Evolutionary conservation across 805 yeast species (phyloP).

Genomic region (Kluyveromyces siamensis): DNA sequence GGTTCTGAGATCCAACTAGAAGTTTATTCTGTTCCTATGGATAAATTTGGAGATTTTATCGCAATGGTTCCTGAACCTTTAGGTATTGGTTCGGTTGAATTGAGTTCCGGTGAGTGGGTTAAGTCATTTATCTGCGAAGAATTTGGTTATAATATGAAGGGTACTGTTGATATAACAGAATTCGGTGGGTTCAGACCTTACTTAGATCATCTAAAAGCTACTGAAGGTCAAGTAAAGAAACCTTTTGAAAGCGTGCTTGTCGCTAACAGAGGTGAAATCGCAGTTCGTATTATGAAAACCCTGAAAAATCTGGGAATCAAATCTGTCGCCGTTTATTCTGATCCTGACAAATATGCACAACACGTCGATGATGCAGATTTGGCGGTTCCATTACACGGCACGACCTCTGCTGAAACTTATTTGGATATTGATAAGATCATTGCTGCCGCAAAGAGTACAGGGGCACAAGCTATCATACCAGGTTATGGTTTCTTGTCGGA

Average conservation of each 20-base stretch:
- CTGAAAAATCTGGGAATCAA: slow-evolving; percentile 69
- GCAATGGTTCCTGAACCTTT: slow-evolving; percentile 88
- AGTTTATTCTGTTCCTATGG: slow-evolving; percentile 73
- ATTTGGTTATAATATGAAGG: slow-evolving; percentile 61
- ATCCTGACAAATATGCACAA: slow-evolving; percentile 79
- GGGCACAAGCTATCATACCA: slow-evolving; percentile 93
- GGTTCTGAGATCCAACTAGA: slow-evolving; percentile 69
- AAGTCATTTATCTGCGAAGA: slow-evolving; percentile 96
- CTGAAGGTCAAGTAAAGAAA: slow-evolving; percentile 30
- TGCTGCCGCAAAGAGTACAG: slow-evolving; percentile 71
- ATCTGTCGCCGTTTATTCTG: slow-evolving; percentile 84
- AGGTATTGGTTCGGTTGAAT: slow-evolving; percentile 90
- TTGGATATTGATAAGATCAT: slow-evolving; percentile 77
- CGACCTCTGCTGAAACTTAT: slow-evolving; percentile 85
- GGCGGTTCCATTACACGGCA: slow-evolving; percentile 71
- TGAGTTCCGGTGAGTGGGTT: slow-evolving; percentile 71
- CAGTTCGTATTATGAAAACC: slow-evolving; percentile 87
- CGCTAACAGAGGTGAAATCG: slow-evolving; percentile 97
- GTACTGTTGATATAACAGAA: slow-evolving; percentile 72
- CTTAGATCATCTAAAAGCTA: slow-evolving; percentile 14
- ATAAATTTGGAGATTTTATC: slow-evolving; percentile 73
- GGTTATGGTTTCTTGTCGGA: slow-evolving; percentile 96
- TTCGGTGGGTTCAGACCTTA: slow-evolving; percentile 85
- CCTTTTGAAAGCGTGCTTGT: slow-evolving; percentile 83
- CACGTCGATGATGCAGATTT: slow-evolving; percentile 81